Base-by-base conservation (phyloP, 768 basidiomycete species). In the Neoboletus brunneissimus region DNA sequence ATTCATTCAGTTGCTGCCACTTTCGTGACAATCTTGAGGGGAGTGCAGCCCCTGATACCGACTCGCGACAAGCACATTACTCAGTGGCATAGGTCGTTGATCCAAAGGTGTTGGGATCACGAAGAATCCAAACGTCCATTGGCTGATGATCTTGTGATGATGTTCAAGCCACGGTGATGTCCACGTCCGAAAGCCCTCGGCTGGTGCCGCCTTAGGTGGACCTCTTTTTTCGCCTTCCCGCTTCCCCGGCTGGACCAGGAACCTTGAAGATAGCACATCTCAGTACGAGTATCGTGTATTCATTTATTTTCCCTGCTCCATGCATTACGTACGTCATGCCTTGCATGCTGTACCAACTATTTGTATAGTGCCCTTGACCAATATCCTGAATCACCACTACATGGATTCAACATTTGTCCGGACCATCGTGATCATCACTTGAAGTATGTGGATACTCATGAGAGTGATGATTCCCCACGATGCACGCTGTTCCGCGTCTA, bases 71-170 rank as follows among this genome's bases (percentile, higher is more conserved):
- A 37, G 3, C 35, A 34, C 34, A 38, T 67, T 16, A 42, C 47
- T 15, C 18, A 0, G 2, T 15, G 37, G 54, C 42, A 69, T 37
- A 35, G 18, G 34, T 48, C 25, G 0, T 22, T 59, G 7, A 69
- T 68, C 15, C 45, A 8, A 32, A 43, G 4, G 34, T 68, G 67
- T 31, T 68, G 65, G 67, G 43, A 62, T 48, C 32, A 2, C 1
- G 49, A 59, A n/a, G 60, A 67, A 20, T 0, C 1, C 18, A 56
- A 18, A n/a, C 67, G 67, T 35, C 67, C 67, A 38, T 49, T 27
- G 6, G 62, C 65, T 6, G 34, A 46, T 5, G 43, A 20, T 5
- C 63, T 68, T 8, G 34, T 40, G 27, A 29, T 4, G 29, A 35
- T 22, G 37, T 58, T 67, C 25, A 53, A 40, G 12, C 31, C 7